Conservation (phyloP, 805 yeast genomes). For the Wickerhamiella vanderwaltii region DNA sequence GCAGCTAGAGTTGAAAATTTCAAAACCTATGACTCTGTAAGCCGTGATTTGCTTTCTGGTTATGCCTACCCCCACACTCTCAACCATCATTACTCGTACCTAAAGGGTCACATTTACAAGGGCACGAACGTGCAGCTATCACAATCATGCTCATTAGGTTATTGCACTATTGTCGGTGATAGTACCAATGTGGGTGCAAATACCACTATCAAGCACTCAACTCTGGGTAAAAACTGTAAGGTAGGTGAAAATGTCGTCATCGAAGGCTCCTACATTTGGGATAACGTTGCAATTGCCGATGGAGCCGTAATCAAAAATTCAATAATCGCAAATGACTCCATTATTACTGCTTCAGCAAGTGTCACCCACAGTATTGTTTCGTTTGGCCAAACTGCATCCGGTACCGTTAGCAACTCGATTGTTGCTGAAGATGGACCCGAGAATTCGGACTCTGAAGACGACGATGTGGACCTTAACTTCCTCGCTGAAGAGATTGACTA, state of each 20-base stretch:
- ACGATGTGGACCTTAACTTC: constrained; percentile 13
- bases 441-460: constrained; percentile 23
- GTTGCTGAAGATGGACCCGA: constrained; percentile 23
- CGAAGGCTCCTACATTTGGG: constrained; percentile 77
- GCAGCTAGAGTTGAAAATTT: constrained; percentile 94
- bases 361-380: constrained; percentile 66
- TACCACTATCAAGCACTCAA: constrained; percentile 51
- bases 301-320: constrained; percentile 45
- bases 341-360: constrained; percentile 39
- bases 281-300: constrained; percentile 61
- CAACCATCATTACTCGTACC: constrained; percentile 60
- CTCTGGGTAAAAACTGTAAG: constrained; percentile 73
- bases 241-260: constrained; percentile 70
- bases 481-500: constrained; percentile 22
- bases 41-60: constrained; percentile 80
- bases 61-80: constrained; percentile 90
- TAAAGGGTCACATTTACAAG: constrained; percentile 76
- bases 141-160: constrained; percentile 78
- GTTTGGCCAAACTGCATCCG: constrained; percentile 54
- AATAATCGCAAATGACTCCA: constrained; percentile 56
- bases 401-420: constrained; percentile 35
- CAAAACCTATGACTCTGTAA: constrained; percentile 83
- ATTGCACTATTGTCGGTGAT: constrained; percentile 72
- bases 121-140: constrained; percentile 82
- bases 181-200: constrained; percentile 67